Percentiles rank a stretch among this genome's conserved stretches.
Conservation (phyloP, 2,329 filamentous ascomycete genomes). For the Botryotinia globosa region DNA sequence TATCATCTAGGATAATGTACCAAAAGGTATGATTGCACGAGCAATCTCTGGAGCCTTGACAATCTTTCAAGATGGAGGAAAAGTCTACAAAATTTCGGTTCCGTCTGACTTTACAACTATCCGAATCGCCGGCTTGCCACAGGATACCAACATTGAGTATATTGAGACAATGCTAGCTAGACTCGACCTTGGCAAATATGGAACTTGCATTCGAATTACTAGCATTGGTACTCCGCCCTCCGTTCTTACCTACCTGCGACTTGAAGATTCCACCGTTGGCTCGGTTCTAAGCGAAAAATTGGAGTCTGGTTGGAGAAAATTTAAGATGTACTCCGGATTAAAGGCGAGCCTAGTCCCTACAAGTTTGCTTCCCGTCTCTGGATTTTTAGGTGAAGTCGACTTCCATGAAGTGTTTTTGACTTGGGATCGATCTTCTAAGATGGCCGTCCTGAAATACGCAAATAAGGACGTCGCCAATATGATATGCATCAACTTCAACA, state of each 20-base stretch:
- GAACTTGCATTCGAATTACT: slow-evolving; percentile 23
- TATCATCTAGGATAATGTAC: not conserved
- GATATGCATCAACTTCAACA: not conserved
- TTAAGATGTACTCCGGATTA: not conserved
- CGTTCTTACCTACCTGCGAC: not conserved
- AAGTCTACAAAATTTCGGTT: slow-evolving; percentile 31
- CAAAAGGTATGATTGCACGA: slow-evolving; percentile 22
- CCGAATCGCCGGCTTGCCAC: slow-evolving; percentile 27
- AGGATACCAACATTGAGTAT: slow-evolving; percentile 23
- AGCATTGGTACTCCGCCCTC: not conserved
- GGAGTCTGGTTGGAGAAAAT: not conserved
- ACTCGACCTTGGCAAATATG: slow-evolving; percentile 23
- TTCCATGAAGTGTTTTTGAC: not conserved
- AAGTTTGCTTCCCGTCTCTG: not conserved
- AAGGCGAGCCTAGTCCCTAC: not conserved
- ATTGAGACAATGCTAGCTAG: slow-evolving; percentile 23
- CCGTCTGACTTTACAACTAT: slow-evolving; percentile 32
- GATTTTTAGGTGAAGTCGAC: not conserved
- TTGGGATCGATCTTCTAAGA: slow-evolving; percentile 1
- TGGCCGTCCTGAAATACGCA: not conserved
- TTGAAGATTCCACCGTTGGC: not conserved
- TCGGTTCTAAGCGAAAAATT: not conserved
- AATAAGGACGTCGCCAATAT: not conserved
- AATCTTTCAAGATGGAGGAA: slow-evolving; percentile 29
- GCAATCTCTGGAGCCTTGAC: slow-evolving; percentile 28